Evolutionary conservation across 305 asterid species (phyloP).

Genomic region (Fraxinus velutina): DNA sequence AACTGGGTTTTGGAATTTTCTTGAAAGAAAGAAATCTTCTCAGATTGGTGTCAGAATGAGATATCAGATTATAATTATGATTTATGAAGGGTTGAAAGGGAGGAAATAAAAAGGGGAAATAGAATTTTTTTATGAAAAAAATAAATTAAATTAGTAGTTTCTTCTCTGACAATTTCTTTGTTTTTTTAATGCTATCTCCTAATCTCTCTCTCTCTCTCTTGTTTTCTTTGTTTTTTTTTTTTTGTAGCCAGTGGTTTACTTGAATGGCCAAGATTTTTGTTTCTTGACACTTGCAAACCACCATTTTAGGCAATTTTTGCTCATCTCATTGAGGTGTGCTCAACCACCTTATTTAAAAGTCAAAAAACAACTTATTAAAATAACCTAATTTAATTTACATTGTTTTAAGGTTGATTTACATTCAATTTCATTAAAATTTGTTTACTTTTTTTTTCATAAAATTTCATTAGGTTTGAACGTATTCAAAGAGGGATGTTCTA

Average conservation of each 20-base stretch:
- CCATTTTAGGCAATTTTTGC: conserved; percentile 48
- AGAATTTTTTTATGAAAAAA: neutral
- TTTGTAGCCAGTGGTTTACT: conserved; percentile 32
- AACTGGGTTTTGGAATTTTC: conserved; percentile 49
- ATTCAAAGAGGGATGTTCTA: neutral
- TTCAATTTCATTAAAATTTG: conserved; percentile 16
- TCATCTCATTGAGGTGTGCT: conserved; percentile 22
- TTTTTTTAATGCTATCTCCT: neutral
- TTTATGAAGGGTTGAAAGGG: neutral
- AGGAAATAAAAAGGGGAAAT: neutral
- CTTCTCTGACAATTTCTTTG: conserved; percentile 27
- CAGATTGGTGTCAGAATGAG: conserved; percentile 72
- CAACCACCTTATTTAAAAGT: neutral
- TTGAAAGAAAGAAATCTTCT: conserved; percentile 38
- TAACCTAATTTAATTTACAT: neutral
- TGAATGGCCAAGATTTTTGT: conserved; percentile 35
- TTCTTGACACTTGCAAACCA: conserved; percentile 37
- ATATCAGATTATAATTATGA: conserved; percentile 46
- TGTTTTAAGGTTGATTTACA: neutral
- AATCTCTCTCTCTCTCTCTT: neutral
- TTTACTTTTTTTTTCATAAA: neutral
- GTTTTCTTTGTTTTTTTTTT: conserved; percentile 12
- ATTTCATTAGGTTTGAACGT: neutral
- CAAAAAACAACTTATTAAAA: neutral
- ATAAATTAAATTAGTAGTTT: conserved; percentile 24